Conservation (phyloP, 2,329 filamentous ascomycete species). For the Colletotrichum cuscutae region DNA sequence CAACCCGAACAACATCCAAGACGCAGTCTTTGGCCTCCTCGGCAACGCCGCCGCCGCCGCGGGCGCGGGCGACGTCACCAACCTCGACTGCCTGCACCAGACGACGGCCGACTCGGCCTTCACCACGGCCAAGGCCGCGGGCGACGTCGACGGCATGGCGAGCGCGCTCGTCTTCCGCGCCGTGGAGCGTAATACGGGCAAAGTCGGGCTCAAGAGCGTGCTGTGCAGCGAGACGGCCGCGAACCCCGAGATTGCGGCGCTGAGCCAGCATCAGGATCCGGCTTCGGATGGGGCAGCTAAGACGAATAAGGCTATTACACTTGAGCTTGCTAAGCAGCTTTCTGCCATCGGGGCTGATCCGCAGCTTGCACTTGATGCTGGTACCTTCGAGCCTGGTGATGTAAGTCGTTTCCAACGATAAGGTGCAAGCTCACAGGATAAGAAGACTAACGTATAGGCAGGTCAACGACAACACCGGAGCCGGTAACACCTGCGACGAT, state of each 20-base stretch:
- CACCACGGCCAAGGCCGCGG: slow-evolving; percentile 67
- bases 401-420: slow-evolving; percentile 45
- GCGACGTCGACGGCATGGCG: slow-evolving; percentile 62
- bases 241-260: slow-evolving; percentile 73
- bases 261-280: slow-evolving; percentile 75
- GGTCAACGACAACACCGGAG: slow-evolving; percentile 37
- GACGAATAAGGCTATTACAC: slow-evolving; percentile 69
- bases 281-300: slow-evolving; percentile 66
- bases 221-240: slow-evolving; percentile 66
- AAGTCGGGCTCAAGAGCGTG: slow-evolving; percentile 66
- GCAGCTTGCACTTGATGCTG: slow-evolving; percentile 67
- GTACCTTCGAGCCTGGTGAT: slow-evolving; percentile 71
- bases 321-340: slow-evolving; percentile 69
- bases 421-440: no score
- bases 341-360: slow-evolving; percentile 71
- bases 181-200: slow-evolving; percentile 69
- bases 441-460: background rate
- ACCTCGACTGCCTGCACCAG: slow-evolving; percentile 70
- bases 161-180: slow-evolving; percentile 64
- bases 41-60: slow-evolving; percentile 54
- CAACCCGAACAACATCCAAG: slow-evolving; percentile 61
- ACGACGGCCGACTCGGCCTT: slow-evolving; percentile 68
- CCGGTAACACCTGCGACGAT: slow-evolving; percentile 57
- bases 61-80: slow-evolving; percentile 41
- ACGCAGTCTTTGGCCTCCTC: slow-evolving; percentile 62